Evolutionary conservation across 805 yeast species (phyloP).

Genomic region (Starmerella sp.): DNA sequence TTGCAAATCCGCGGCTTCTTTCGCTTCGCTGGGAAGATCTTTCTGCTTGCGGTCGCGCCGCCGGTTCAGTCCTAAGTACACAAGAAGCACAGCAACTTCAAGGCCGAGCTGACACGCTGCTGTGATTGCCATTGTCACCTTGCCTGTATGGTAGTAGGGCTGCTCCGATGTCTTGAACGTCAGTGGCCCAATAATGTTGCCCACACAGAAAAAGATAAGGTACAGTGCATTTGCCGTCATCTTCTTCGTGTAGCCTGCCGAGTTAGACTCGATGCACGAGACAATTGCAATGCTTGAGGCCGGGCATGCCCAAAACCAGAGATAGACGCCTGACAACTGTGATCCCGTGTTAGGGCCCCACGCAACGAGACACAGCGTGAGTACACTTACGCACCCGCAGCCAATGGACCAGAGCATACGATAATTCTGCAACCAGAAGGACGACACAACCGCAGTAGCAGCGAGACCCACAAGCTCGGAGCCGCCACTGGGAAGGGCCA

Average conservation of each 20-base stretch:
- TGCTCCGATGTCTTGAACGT: slow-evolving; percentile 47
- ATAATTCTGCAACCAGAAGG: neutral
- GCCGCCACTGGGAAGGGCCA: slow-evolving; percentile 37
- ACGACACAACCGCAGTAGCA: slow-evolving; percentile 10
- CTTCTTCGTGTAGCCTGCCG: slow-evolving; percentile 50
- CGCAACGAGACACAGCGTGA: slow-evolving; percentile 17
- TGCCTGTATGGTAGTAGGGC: slow-evolving; percentile 52
- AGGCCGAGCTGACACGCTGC: slow-evolving; percentile 20
- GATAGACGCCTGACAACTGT: slow-evolving; percentile 17
- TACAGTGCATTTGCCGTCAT: slow-evolving; percentile 36
- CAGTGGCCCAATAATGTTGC: slow-evolving; percentile 50
- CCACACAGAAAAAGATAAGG: slow-evolving; percentile 42
- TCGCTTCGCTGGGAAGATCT: slow-evolving; percentile 7
- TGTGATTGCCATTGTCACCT: slow-evolving; percentile 45
- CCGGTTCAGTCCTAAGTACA: slow-evolving; percentile 4
- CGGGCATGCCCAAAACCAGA: slow-evolving; percentile 10
- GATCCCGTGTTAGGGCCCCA: slow-evolving; percentile 20
- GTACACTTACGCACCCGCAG: slow-evolving; percentile 5
- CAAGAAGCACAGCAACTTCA: slow-evolving; percentile 1
- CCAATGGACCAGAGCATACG: slow-evolving; percentile 13
- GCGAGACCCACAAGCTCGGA: slow-evolving; percentile 28
- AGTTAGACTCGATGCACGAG: slow-evolving; percentile 33
- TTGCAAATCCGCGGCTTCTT: slow-evolving; percentile 28
- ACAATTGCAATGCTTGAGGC: slow-evolving; percentile 19
- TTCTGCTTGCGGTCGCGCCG: slow-evolving; percentile 11